Percentiles rank a stretch among this genome's conserved stretches.
Conservation (phyloP, 148 eudicot species). For the Heliosperma pusillum region DNA sequence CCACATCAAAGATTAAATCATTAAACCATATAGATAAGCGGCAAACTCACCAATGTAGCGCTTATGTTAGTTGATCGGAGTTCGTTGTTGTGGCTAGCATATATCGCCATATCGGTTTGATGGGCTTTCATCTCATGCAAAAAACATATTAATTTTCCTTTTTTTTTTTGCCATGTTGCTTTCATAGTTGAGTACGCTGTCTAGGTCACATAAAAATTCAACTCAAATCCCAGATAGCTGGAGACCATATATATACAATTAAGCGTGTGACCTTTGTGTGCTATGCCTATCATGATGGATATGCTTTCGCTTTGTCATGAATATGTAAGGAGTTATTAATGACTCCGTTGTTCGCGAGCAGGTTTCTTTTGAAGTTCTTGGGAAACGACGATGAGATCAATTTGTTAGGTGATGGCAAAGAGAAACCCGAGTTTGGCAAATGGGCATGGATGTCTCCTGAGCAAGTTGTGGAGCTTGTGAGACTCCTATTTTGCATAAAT, state of each 20-base stretch:
- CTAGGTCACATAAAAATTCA: neutral
- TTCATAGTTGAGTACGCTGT: neutral
- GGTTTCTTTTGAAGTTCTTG: conserved; percentile 78
- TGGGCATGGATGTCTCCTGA: conserved; percentile 94
- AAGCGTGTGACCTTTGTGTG: too few relatives aligned
- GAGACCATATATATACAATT: too few relatives aligned
- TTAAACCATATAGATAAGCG: neutral
- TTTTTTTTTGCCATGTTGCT: neutral
- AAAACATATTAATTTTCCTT: neutral
- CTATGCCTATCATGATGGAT: neutral
- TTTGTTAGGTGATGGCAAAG: conserved; percentile 84
- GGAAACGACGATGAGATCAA: conserved; percentile 84
- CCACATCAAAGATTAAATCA: neutral
- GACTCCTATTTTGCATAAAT: conserved; percentile 8
- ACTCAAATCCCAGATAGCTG: neutral
- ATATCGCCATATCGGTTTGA: neutral
- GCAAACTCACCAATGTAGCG: neutral
- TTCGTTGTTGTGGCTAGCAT: neutral
- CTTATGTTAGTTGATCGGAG: neutral
- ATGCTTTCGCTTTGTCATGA: neutral
- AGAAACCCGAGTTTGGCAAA: conserved; percentile 87
- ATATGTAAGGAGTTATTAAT: too few relatives aligned
- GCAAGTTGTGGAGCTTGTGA: conserved; percentile 62
- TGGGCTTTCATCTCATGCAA: neutral
- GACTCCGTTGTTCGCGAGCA: conserved; percentile 20